phyloP scores from a whole-genome alignment of 2,329 filamentous ascomycete genomes.

The Stagonosporopsis rhizophila region DNA sequence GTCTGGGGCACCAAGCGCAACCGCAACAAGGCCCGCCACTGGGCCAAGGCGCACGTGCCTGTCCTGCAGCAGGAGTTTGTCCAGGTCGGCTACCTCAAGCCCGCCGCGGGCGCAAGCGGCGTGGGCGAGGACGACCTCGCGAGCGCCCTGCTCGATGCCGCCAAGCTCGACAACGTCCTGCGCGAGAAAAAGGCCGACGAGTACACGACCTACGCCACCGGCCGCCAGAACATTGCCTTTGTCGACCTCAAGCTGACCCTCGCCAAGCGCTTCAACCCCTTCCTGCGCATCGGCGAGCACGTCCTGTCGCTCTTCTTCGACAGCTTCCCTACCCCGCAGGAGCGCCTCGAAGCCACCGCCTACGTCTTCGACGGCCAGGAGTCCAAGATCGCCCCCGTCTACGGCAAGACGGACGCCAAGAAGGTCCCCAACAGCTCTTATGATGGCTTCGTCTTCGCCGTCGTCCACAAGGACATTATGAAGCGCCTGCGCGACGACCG shows the following conservation, averaged over 20 bases:
- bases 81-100: slow-evolving; percentile 76
- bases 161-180: slow-evolving; percentile 67
- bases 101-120: slow-evolving; percentile 53
- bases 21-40: slow-evolving; percentile 77
- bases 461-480: slow-evolving; percentile 97
- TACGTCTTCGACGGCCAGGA: slow-evolving; percentile 96
- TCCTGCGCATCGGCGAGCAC: slow-evolving; percentile 70
- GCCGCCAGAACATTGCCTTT: slow-evolving; percentile 91
- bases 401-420: slow-evolving; percentile 68
- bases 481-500: slow-evolving; percentile 86
- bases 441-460: slow-evolving; percentile 91
- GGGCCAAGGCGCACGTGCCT: slow-evolving; percentile 77
- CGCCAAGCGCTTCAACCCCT: slow-evolving; percentile 86
- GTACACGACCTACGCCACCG: slow-evolving; percentile 86
- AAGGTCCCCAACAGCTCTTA: slow-evolving; percentile 69
- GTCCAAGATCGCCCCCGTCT: slow-evolving; percentile 72
- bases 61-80: slow-evolving; percentile 82
- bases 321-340: slow-evolving; percentile 70
- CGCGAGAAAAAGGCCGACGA: slow-evolving; percentile 90
- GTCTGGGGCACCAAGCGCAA: slow-evolving; percentile 82
- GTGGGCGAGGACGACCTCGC: slow-evolving; percentile 48
- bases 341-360: slow-evolving; percentile 76
- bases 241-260: slow-evolving; percentile 83
- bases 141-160: slow-evolving; percentile 50
- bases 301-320: slow-evolving; percentile 81